A percentile compares a stretch with the other conserved stretches of the same genome.
phyloP scores from a whole-genome alignment of 2,329 filamentous ascomycete species.

The Byssochlamys sp. region DNA sequence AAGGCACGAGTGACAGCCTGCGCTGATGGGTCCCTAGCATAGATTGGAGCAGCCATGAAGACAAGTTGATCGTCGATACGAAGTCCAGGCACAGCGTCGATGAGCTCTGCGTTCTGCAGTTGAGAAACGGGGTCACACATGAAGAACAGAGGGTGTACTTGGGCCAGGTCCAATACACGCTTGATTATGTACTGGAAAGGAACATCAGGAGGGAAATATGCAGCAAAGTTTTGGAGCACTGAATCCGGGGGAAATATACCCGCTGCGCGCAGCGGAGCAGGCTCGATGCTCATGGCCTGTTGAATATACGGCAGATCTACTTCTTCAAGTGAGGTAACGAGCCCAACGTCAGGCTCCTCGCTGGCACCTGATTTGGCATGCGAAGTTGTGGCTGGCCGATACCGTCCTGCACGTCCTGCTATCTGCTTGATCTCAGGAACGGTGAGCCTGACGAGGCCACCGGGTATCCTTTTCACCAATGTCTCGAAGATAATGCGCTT shows the following conservation, averaged over 20 bases:
- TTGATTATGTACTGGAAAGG: slow-evolving; percentile 75
- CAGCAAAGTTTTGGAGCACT: slow-evolving; percentile 65
- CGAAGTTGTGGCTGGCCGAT: slow-evolving; percentile 57
- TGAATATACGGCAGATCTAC: slow-evolving; percentile 57
- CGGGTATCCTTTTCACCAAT: slow-evolving; percentile 61
- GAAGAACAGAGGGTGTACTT: slow-evolving; percentile 57
- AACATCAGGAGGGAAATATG: slow-evolving; percentile 70
- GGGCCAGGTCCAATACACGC: slow-evolving; percentile 61
- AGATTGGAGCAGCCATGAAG: slow-evolving; percentile 62
- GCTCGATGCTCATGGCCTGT: slow-evolving; percentile 53
- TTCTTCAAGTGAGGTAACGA: slow-evolving; percentile 68
- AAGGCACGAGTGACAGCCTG: slow-evolving; percentile 50
- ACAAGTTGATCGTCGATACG: slow-evolving; percentile 64
- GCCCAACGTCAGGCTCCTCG: slow-evolving; percentile 45
- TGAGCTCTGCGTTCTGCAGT: slow-evolving; percentile 59
- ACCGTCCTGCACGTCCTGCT: slow-evolving; percentile 81
- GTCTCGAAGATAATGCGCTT: slow-evolving; percentile 83
- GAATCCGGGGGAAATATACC: slow-evolving; percentile 63
- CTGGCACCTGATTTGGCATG: slow-evolving; percentile 9
- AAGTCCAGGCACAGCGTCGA: slow-evolving; percentile 60
- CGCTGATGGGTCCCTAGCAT: slow-evolving; percentile 39
- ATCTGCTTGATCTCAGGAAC: slow-evolving; percentile 88
- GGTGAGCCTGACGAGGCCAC: slow-evolving; percentile 47
- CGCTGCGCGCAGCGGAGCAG: slow-evolving; percentile 58
- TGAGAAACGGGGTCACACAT: slow-evolving; percentile 57